phyloP scores from a whole-genome alignment of 768 basidiomycete species.

The Rossbeevera mucosa region DNA sequence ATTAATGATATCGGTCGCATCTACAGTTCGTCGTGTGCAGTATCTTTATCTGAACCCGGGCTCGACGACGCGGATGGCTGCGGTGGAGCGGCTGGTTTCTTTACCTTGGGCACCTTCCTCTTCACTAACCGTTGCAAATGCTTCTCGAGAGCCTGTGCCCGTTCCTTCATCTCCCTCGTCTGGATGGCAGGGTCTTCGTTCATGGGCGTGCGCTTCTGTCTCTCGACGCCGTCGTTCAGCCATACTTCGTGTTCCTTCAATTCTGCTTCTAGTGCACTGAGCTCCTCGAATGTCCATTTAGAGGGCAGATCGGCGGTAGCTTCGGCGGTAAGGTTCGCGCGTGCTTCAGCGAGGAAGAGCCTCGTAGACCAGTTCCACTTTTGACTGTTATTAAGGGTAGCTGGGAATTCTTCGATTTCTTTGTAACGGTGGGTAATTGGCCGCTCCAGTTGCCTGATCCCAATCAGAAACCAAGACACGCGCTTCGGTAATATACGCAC shows the following conservation, averaged over 20 bases:
- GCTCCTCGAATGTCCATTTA: constrained; percentile 84
- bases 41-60: constrained; percentile 19
- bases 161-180: constrained; percentile 79
- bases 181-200: constrained; percentile 85
- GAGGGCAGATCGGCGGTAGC: constrained; percentile 55
- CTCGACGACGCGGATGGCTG: constrained; percentile 12
- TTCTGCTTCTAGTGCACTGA: constrained; percentile 70
- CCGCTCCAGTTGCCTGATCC: constrained; percentile 61
- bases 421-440: constrained; percentile 84
- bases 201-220: constrained; percentile 68
- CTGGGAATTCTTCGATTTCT: constrained; percentile 84
- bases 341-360: constrained; percentile 82
- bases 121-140: constrained; percentile 64
- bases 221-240: constrained; percentile 77
- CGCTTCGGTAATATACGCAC: constrained; percentile 43
- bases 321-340: constrained; percentile 66
- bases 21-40: constrained; percentile 31
- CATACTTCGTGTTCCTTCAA: constrained; percentile 79
- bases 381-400: constrained; percentile 75
- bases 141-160: constrained; percentile 75
- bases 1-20: constrained; percentile 1
- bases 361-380: constrained; percentile 86
- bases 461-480: constrained; percentile 3
- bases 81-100: constrained; percentile 37
- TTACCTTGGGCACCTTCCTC: constrained; percentile 63